A percentile compares a stretch with the other conserved stretches of the same genome.
Evolutionary conservation across 176 grass and related monocot genomes (phyloP).

Genomic region (Phoenix dactylifera): DNA sequence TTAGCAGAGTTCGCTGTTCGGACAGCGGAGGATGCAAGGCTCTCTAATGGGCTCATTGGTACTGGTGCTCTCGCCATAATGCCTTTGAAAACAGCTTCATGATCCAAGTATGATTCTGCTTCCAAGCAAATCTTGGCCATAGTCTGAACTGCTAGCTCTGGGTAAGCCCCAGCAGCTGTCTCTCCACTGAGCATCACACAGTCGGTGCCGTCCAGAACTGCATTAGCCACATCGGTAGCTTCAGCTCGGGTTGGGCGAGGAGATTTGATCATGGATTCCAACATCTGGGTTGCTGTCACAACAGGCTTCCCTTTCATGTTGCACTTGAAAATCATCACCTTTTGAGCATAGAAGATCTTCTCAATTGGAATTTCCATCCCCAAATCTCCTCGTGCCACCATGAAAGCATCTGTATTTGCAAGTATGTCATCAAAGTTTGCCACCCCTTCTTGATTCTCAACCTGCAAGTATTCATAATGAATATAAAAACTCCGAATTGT

Average conservation of each 20-base stretch:
- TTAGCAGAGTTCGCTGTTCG: conserved; percentile 44
- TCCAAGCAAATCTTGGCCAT: conserved; percentile 70
- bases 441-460: conserved; percentile 86
- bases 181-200: conserved; percentile 89
- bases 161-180: conserved; percentile 73
- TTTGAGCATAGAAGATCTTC: conserved; percentile 84
- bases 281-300: conserved; percentile 87
- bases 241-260: conserved; percentile 70
- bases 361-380: conserved; percentile 93
- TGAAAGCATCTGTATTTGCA: conserved; percentile 74
- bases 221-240: conserved; percentile 85
- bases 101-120: conserved; percentile 53
- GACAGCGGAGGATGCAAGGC: conserved; percentile 71
- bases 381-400: conserved; percentile 77
- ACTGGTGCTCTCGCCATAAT: conserved; percentile 34
- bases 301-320: conserved; percentile 78
- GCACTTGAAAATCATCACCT: conserved; percentile 91
- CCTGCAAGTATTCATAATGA: conserved; percentile 21
- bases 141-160: conserved; percentile 60
- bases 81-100: conserved; percentile 46
- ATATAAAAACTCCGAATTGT: not conserved
- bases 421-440: conserved; percentile 88
- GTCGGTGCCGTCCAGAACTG: conserved; percentile 72
- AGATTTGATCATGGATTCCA: conserved; percentile 94
- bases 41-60: conserved; percentile 71